Percentiles rank a stretch among this genome's conserved stretches.
phyloP scores from a whole-genome alignment of 768 basidiomycete genomes.

The Panaeolus papilionaceus region DNA sequence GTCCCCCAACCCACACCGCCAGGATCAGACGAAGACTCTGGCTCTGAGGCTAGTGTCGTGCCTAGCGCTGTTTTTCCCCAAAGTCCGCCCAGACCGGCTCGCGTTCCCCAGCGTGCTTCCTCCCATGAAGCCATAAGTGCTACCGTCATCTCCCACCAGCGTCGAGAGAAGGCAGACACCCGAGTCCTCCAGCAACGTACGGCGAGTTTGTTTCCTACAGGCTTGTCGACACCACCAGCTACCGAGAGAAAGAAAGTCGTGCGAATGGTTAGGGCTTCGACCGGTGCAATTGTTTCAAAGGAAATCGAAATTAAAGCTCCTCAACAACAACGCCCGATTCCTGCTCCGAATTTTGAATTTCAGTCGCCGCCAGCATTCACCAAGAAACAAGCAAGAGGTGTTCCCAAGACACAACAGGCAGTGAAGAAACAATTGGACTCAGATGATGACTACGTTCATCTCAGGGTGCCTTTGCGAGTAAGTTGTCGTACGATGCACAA shows the following conservation, averaged over 20 bases:
- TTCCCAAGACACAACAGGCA: not conserved
- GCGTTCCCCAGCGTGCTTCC: too few relatives aligned
- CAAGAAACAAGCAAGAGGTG: not conserved
- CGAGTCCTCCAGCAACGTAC: not conserved
- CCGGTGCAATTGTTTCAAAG: not conserved
- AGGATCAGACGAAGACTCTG: not conserved
- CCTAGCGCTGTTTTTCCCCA: too few relatives aligned
- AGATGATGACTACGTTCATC: not conserved
- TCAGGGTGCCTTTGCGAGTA: not conserved
- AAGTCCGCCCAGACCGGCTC: not conserved
- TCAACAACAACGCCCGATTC: not conserved
- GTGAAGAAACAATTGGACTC: not conserved
- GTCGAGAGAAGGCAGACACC: not conserved
- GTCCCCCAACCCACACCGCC: not conserved
- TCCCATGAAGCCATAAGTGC: not conserved
- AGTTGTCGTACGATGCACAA: not conserved
- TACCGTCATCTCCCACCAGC: not conserved
- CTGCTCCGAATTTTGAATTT: not conserved
- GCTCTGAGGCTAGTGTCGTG: not conserved
- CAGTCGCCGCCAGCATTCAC: not conserved
- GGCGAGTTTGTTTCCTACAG: not conserved
- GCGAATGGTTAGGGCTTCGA: not conserved
- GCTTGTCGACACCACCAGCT: not conserved
- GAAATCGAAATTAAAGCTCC: constrained; percentile 1
- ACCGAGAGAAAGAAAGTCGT: not conserved